Percentiles rank a stretch among this genome's conserved stretches.
These are phyloP conservation scores for Populus hybrid DNA, from an alignment of 441 rosid genomes.

Conservation along the genomic window DNA sequence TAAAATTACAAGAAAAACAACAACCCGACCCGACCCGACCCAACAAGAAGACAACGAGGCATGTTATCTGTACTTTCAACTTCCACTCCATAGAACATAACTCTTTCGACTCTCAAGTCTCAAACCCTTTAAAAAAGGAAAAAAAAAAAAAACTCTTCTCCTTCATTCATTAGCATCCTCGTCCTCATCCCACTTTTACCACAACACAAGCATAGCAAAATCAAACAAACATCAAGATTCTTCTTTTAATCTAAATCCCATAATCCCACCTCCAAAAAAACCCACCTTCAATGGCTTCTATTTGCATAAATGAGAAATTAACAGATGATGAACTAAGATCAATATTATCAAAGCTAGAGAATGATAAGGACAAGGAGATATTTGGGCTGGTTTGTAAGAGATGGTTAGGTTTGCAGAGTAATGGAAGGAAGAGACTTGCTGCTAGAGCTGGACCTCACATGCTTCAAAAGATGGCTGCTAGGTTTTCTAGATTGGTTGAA, in stretches of 20 bases:
- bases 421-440: conserved; percentile 80
- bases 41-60: not conserved
- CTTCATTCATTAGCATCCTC: not conserved
- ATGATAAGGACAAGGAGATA: conserved; percentile 21
- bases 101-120: not conserved
- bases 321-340: not conserved
- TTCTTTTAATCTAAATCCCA: not conserved
- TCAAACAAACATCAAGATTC: not conserved
- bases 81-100: not conserved
- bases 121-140: not conserved
- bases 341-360: too few relatives aligned
- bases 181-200: not conserved
- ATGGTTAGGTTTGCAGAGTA: conserved; percentile 88
- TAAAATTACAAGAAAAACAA: too few relatives aligned
- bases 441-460: conserved; percentile 90
- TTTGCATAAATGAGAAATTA: conserved; percentile 3
- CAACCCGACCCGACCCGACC: not conserved
- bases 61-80: not conserved
- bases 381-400: conserved; percentile 88
- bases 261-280: not conserved
- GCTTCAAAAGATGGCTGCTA: conserved; percentile 73
- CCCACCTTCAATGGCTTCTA: conserved; percentile 1
- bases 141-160: not conserved
- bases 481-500: conserved; percentile 69
- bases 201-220: not conserved